Percentiles rank a stretch among this genome's conserved stretches.
Conservation (phyloP, 2,329 filamentous ascomycete genomes). For the Penicillium fuscoglaucum region DNA sequence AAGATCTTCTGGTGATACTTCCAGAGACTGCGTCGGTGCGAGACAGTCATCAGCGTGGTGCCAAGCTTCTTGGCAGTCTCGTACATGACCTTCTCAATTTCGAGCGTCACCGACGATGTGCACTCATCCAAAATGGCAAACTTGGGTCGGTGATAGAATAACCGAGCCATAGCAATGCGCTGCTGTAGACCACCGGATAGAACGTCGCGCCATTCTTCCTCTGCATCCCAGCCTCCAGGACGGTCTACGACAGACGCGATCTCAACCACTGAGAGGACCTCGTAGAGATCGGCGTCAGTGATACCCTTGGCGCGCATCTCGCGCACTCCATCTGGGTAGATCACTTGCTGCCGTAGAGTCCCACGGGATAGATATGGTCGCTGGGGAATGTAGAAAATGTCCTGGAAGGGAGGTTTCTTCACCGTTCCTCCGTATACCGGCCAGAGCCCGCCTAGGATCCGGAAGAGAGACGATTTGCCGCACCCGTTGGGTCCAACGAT, state of each 20-base stretch:
- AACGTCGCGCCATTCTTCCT: conserved; percentile 95
- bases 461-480: conserved; percentile 93
- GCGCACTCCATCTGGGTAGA: conserved; percentile 85
- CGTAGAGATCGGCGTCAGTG: conserved; percentile 75
- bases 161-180: conserved; percentile 90
- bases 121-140: conserved; percentile 98
- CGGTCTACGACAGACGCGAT: conserved; percentile 80
- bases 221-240: conserved; percentile 83
- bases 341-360: conserved; percentile 92
- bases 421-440: conserved; percentile 95
- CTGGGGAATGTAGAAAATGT: conserved; percentile 98
- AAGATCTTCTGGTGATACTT: conserved; percentile 93
- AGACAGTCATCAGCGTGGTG: conserved; percentile 96
- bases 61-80: conserved; percentile 88
- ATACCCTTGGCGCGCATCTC: conserved; percentile 84
- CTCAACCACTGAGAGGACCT: conserved; percentile 74
- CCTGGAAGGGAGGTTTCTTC: conserved; percentile 82
- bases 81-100: conserved; percentile 95
- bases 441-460: conserved; percentile 94
- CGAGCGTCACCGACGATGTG: conserved; percentile 89
- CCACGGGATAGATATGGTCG: conserved; percentile 90
- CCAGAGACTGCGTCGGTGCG: conserved; percentile 87
- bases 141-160: conserved; percentile 89
- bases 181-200: conserved; percentile 91
- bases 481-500: conserved; percentile 97